phyloP scores from a whole-genome alignment of 2,329 filamentous ascomycete genomes.

The Aspergillus pseudonomiae region DNA sequence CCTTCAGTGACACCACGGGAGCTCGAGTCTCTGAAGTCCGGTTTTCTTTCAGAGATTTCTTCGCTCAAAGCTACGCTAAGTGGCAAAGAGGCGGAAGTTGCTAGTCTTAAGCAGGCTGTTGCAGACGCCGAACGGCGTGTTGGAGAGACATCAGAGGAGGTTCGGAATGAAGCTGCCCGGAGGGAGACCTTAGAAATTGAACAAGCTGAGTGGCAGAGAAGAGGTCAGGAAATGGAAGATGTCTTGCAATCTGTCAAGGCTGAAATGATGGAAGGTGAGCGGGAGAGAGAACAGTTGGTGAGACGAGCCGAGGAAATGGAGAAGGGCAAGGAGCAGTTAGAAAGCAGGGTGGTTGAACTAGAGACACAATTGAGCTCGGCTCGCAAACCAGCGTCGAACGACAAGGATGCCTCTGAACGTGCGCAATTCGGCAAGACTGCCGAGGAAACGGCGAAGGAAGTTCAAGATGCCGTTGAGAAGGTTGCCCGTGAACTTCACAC shows the following conservation, averaged over 20 bases:
- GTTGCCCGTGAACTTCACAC: conserved; percentile 92
- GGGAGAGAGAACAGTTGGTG: conserved; percentile 78
- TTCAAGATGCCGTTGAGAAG: conserved; percentile 84
- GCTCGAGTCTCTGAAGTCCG: conserved; percentile 87
- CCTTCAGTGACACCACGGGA: conserved; percentile 90
- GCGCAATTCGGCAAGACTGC: conserved; percentile 43
- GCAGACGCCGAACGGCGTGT: conserved; percentile 90
- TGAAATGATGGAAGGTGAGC: conserved; percentile 76
- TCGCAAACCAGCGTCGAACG: conserved; percentile 33
- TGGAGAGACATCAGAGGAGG: conserved; percentile 78
- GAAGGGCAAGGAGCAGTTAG: conserved; percentile 53
- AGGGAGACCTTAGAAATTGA: conserved; percentile 75
- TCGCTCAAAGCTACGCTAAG: conserved; percentile 89
- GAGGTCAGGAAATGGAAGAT: conserved; percentile 81
- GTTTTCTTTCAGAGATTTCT: conserved; percentile 88
- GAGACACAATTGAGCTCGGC: conserved; percentile 50
- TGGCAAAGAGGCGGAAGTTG: conserved; percentile 89
- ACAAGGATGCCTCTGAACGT: conserved; percentile 35
- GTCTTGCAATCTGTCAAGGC: conserved; percentile 79
- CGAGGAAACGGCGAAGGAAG: conserved; percentile 62
- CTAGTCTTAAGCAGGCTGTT: conserved; percentile 83
- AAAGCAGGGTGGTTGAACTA: conserved; percentile 50
- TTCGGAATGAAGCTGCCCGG: conserved; percentile 73
- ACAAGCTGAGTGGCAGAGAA: conserved; percentile 79
- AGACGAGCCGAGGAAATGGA: conserved; percentile 77